phyloP scores from a whole-genome alignment of 2,329 filamentous ascomycete genomes.

The Fusarium liriodendri region DNA sequence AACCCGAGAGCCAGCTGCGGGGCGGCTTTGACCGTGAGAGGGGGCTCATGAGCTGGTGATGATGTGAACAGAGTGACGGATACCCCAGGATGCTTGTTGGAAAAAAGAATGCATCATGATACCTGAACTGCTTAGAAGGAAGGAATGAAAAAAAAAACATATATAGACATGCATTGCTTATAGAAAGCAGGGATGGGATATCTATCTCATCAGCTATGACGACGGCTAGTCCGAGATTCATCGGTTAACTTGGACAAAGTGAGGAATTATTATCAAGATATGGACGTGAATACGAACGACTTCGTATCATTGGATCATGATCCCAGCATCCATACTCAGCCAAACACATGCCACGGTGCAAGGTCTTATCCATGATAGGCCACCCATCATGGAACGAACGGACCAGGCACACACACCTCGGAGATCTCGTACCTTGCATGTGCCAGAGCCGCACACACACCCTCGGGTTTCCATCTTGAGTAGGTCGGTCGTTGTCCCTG shows the following conservation, averaged over 20 bases:
- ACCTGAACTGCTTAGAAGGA: neutral
- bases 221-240: neutral
- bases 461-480: neutral
- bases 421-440: slow-evolving; percentile 21
- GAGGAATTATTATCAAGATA: neutral
- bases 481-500: neutral
- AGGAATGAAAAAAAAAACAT: neutral
- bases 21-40: slow-evolving; percentile 89
- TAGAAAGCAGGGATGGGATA: neutral
- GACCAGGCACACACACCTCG: neutral
- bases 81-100: neutral
- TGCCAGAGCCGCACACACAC: slow-evolving; percentile 4
- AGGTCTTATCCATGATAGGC: neutral
- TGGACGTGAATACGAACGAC: neutral
- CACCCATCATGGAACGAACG: neutral
- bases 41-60: slow-evolving; percentile 87
- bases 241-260: neutral
- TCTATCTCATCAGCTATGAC: neutral
- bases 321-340: slow-evolving; percentile 1
- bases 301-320: slow-evolving; percentile 16
- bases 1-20: slow-evolving; percentile 85
- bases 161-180: neutral
- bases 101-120: slow-evolving; percentile 4
- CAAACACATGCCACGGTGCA: neutral
- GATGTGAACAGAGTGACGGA: neutral